phyloP scores from a whole-genome alignment of 495 filamentous ascomycete genomes.

The Xylaria scruposa region DNA sequence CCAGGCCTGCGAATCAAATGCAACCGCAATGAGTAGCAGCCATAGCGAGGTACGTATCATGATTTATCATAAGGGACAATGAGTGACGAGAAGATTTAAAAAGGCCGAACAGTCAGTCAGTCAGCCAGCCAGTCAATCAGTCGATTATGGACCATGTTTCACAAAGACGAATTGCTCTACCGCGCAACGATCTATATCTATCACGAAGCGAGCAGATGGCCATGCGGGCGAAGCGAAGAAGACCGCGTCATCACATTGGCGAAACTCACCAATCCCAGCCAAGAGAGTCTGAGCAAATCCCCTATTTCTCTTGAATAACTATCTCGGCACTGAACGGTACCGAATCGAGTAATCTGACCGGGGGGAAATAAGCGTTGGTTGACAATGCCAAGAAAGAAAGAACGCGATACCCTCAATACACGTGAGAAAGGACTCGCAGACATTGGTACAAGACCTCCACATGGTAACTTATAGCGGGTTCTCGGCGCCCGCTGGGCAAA shows the following conservation, averaged over 20 bases:
- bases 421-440: not conserved
- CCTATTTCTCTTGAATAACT: conserved; percentile 7
- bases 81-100: not conserved
- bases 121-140: not conserved
- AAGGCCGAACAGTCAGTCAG: not conserved
- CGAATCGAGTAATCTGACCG: not conserved
- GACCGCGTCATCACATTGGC: conserved; percentile 6
- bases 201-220: not conserved
- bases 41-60: not conserved
- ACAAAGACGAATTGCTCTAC: not conserved
- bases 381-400: not conserved
- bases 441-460: conserved; percentile 2
- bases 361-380: conserved; percentile 4
- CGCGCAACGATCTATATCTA: not conserved
- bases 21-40: conserved; percentile 12
- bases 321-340: not conserved
- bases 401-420: not conserved
- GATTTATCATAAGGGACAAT: not conserved
- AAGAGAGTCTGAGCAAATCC: not conserved
- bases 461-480: not conserved
- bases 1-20: not conserved
- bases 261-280: not conserved
- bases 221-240: not conserved
- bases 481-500: conserved; percentile 12
- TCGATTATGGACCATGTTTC: not conserved